Evolutionary conservation across 495 filamentous ascomycete species (phyloP), one percentile per base, ranked within the genome.

Genomic region (Tuber indicum): DNA sequence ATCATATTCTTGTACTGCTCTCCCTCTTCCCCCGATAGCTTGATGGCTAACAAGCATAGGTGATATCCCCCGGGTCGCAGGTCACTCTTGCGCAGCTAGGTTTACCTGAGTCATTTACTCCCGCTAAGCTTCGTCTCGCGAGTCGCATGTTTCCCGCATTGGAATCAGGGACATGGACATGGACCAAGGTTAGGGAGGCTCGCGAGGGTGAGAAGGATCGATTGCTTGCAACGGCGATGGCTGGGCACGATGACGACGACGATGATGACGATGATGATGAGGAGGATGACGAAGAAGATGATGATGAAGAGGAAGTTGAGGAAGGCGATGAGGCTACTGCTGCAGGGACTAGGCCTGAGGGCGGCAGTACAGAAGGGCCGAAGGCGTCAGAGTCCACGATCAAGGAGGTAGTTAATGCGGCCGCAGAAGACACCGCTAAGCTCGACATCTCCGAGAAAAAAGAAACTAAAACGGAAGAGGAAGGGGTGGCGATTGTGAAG

Each of bases 61-160:
- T 99, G 85, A 95, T 99, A 86, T 93, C 92, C 84, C 96, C 96
- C 62, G 96, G 96, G 81, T 97, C 94, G 83, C 91, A 93, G 84
- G 94, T 92, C 75, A 98, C 94, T 77, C 89, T 97, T 84, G 96
- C 95, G 78, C 96, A 98, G 87, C 88, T 97, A 32, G 96, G 96
- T 71, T 91, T 97, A 58, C 91, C 91, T 74, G 96, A 99, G 86
- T 92, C 91, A 4, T 94, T 97, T 83, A 95, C 93, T 16, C 95
- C 94, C 9, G 92, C 96, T 39, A 88, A 89, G 71, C 87, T 92
- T 83, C 91, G 93, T 78, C 88, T 98, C 79, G 89, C 91, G 26
- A 97, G 94, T 81, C 92, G 96, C 86, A 96, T 99, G 94, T 99
- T 98, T 84, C 90, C 90, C 6, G 92, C 91, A 42, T 81, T 82